Conservation (phyloP, 768 basidiomycete genomes). For the Leucogyrophana mollusca region DNA sequence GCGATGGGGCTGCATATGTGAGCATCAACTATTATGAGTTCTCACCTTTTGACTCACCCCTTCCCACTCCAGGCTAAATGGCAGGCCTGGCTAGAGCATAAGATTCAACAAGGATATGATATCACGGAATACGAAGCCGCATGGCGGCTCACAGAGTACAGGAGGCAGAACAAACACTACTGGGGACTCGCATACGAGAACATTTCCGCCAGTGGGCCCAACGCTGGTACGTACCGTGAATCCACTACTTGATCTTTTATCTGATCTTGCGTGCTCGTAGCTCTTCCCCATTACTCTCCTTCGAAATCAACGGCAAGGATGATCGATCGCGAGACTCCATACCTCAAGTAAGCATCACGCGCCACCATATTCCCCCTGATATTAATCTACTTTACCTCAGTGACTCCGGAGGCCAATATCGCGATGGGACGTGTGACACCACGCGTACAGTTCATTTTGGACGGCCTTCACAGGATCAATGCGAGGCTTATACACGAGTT, state of each 20-base stretch:
- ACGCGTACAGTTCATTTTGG: slow-evolving; percentile 86
- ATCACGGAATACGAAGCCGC: slow-evolving; percentile 94
- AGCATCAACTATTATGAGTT: slow-evolving; percentile 30
- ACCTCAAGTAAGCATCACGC: slow-evolving; percentile 70
- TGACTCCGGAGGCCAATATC: slow-evolving; percentile 89
- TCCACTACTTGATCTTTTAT: neutral
- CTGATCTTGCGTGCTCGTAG: slow-evolving; percentile 30
- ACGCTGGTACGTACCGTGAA: slow-evolving; percentile 55
- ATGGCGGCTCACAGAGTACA: slow-evolving; percentile 75
- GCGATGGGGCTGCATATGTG: slow-evolving; percentile 86
- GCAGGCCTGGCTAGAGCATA: slow-evolving; percentile 88
- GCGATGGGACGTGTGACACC: slow-evolving; percentile 88
- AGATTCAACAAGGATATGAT: slow-evolving; percentile 71
- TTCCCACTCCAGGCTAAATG: slow-evolving; percentile 55
- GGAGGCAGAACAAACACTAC: slow-evolving; percentile 68
- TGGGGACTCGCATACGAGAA: slow-evolving; percentile 88
- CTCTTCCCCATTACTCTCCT: slow-evolving; percentile 91
- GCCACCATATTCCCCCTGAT: slow-evolving; percentile 11
- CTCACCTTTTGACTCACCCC: slow-evolving; percentile 9
- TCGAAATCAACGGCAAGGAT: slow-evolving; percentile 62
- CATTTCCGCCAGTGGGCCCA: slow-evolving; percentile 86
- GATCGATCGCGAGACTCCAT: slow-evolving; percentile 79
- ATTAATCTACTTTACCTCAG: slow-evolving; percentile 37
- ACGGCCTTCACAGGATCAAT: slow-evolving; percentile 79
- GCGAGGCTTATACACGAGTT: slow-evolving; percentile 91